Percentiles rank a stretch among this genome's conserved stretches.
Conservation (phyloP, 2,329 filamentous ascomycete genomes). For the Trichophaea hybrida region DNA sequence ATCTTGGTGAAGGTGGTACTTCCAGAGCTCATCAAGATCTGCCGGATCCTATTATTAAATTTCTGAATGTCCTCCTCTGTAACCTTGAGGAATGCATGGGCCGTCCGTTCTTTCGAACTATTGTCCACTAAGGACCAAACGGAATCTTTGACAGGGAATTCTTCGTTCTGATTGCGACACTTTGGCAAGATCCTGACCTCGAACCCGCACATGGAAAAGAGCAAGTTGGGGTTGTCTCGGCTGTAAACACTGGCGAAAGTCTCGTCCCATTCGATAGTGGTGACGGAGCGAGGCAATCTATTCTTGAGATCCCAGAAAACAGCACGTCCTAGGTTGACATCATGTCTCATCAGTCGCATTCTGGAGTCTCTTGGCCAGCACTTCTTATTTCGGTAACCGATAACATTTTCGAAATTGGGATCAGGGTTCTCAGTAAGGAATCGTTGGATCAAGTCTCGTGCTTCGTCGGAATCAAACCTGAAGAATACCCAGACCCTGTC, state of each 20-base stretch:
- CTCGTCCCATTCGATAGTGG: slow-evolving; percentile 97
- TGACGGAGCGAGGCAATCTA: slow-evolving; percentile 79
- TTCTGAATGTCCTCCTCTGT: slow-evolving; percentile 97
- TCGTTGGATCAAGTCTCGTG: slow-evolving; percentile 85
- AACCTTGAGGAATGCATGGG: slow-evolving; percentile 92
- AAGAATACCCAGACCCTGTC: slow-evolving; percentile 98
- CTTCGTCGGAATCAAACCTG: slow-evolving; percentile 85
- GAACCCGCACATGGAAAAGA: slow-evolving; percentile 97
- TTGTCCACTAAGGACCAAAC: slow-evolving; percentile 98
- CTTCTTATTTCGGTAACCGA: slow-evolving; percentile 98
- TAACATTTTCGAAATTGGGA: slow-evolving; percentile 98
- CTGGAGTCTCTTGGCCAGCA: slow-evolving; percentile 96
- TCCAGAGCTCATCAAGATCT: slow-evolving; percentile 99
- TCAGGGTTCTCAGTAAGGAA: slow-evolving; percentile 97
- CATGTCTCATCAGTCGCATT: slow-evolving; percentile 96
- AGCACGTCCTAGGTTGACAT: slow-evolving; percentile 91
- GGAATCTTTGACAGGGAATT: slow-evolving; percentile 94
- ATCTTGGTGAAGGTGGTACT: slow-evolving; percentile 99
- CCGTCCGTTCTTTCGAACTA: slow-evolving; percentile 88
- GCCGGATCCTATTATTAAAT: slow-evolving; percentile 96
- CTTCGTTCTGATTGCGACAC: slow-evolving; percentile 84
- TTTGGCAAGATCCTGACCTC: slow-evolving; percentile 94
- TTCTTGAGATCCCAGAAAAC: slow-evolving; percentile 99
- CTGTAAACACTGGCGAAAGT: slow-evolving; percentile 98
- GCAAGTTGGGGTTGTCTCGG: slow-evolving; percentile 86